A percentile compares a stretch with the other conserved stretches of the same genome.
Conservation (phyloP, 306 rosid genomes). For the Quercus rubra region DNA sequence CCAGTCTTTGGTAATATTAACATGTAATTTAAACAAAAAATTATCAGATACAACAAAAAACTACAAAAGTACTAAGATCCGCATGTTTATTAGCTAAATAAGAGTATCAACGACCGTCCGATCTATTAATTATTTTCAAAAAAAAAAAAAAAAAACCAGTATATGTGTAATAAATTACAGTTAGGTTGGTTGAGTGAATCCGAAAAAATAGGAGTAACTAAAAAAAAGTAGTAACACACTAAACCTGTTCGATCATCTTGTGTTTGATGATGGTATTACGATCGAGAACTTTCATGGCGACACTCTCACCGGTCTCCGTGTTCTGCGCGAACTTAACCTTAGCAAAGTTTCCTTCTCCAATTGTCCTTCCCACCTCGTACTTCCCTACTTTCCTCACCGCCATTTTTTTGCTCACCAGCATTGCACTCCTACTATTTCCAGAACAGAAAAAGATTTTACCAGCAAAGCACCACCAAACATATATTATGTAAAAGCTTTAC, state of each 20-base stretch:
- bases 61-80: no score
- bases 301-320: conserved; percentile 91
- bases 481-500: neutral
- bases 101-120: no score
- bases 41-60: no score
- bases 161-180: no score
- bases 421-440: conserved; percentile 8
- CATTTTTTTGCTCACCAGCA: conserved; percentile 34
- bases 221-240: neutral
- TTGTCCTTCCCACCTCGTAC: conserved; percentile 86
- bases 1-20: no score
- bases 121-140: no score
- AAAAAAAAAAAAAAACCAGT: no score
- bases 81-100: no score
- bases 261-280: conserved; percentile 82
- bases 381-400: conserved; percentile 89
- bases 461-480: neutral
- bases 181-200: neutral
- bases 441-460: neutral
- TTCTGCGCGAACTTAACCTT: conserved; percentile 90
- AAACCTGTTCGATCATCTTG: conserved; percentile 76
- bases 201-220: neutral
- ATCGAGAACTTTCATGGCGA: conserved; percentile 85
- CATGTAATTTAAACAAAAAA: no score
- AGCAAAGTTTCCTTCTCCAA: conserved; percentile 88